Base-by-base conservation (phyloP, 352 stramenopile species). In the Globisporangium alternatum region DNA sequence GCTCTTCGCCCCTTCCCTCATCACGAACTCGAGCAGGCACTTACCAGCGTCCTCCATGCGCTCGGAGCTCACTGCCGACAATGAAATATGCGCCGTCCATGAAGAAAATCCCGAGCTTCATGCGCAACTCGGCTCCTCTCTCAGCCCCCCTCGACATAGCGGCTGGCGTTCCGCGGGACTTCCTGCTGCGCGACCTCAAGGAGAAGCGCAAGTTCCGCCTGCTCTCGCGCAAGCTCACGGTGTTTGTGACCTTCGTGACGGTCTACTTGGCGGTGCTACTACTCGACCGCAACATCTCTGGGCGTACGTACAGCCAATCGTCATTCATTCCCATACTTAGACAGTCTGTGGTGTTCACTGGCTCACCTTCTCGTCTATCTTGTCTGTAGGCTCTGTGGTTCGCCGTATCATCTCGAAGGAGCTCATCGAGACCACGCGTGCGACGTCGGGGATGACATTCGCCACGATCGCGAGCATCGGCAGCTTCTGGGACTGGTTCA, bases 121-220 rank as follows among this genome's bases (percentile, higher is more conserved):
- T 67, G 54, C 62, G 43, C 21, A 41, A n/a, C 21, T 62, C 52
- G 2, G 35, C 53, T 1, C 12, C 31, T 4, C 45, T 60, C 4
- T 12, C 51, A n/a, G 21, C 63, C 70, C 6, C 47, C 10, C 2
- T 28, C 19, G n/a, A 41, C 54, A 71, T 69, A 15, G 48, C 68
- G 1, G 49, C 59, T 2, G 56, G 65, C 17, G 30, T 86, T 31
- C 82, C 82, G 1, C 71, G 78, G 8, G 70, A 75, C 2, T 91
- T 91, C 53, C 60, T 91, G 47, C 56, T 85, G 7, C 70, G 78
- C 39, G 78, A 88, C 22, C 74, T 89, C 59, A 82, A 85, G 54
- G 80, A 89, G 41, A 89, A 91, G 58, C 80, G 82, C 56, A 87
- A 89, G 47, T 88, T 89, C 60, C 74, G 82, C 7, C 54, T 88